phyloP scores from a whole-genome alignment of 140 eudicot species.

The Ambrosia hybrid region DNA sequence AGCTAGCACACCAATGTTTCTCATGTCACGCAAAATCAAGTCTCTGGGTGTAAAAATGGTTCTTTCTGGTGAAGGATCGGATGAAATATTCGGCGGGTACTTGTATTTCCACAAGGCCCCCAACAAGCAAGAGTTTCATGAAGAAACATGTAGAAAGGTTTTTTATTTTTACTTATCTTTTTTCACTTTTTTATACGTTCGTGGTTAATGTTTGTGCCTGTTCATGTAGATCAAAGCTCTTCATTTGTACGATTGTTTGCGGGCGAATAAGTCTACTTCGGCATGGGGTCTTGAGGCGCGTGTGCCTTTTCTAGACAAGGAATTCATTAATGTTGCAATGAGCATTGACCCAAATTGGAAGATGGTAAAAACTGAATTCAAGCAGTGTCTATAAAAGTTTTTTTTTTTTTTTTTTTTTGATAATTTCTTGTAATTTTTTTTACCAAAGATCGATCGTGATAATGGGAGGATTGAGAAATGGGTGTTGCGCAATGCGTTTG shows the following conservation, averaged over 20 bases:
- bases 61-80: constrained; percentile 97
- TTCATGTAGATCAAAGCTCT: constrained; percentile 83
- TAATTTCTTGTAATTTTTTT: neutral
- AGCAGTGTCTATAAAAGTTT: constrained; percentile 3
- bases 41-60: constrained; percentile 99
- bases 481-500: constrained; percentile 95
- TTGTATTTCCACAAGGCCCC: constrained; percentile 98
- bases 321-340: constrained; percentile 88
- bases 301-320: constrained; percentile 97
- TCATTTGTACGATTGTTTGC: constrained; percentile 93
- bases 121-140: constrained; percentile 89
- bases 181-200: neutral
- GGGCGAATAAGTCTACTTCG: constrained; percentile 97
- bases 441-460: constrained; percentile 66
- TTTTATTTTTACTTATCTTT: neutral
- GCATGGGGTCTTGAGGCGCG: constrained; percentile 99
- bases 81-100: constrained; percentile 98
- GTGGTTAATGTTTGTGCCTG: neutral
- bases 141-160: constrained; percentile 98
- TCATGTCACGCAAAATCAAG: constrained; percentile 93
- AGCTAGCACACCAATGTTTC: constrained; percentile 99
- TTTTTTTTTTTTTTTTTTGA: too few relatives aligned
- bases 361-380: constrained; percentile 51
- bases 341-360: constrained; percentile 92
- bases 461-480: constrained; percentile 95